Evolutionary conservation across 140 eudicot genomes (phyloP), one percentile per base, ranked within the genome.

Genomic region (Ambrosia hybrid): DNA sequence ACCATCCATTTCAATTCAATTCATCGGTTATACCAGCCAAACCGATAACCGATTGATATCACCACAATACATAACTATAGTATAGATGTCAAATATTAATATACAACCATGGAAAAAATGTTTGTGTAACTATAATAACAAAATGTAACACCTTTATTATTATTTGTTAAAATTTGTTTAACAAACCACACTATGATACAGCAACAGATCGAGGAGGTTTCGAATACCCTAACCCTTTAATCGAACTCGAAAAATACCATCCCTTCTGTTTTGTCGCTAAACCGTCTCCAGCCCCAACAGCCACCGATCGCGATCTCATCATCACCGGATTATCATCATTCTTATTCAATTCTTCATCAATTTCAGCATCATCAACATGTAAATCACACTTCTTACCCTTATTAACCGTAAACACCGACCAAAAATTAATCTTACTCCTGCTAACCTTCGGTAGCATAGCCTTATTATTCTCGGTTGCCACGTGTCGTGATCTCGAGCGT

Each of bases 241-340:
- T 21, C 26, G 26, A 21, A 21, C 26, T 21, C 26, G 26, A 21
- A 21, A 21, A 83, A 53, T 89, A 83, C 96, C 98, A 89, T 15
- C 91, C 85, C 37, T 81, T 82, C 3, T 78, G 78, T 52, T 81
- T 91, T 21, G 26, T 21, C 26, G 26, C 26, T 21, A 57, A 65
- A 67, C 78, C 74, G 81, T 45, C 49, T 46, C 79, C 70, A 74
- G 65, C 67, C 5, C 78, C 79, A 1, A 78, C 86, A 2, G 85
- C 82, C 3, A 92, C 94, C 13, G 96, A 92, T 56, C 95, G 83
- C 11, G 98, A 89, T 8, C 95, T 57, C 75, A 36, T 63, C 83
- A 89, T 84, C 84, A 62, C 80, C 72, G 72, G 75, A 14, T 85
- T 80, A 34, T 71, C 87, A 43, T 78, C 76, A 2, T 65, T 7